These are phyloP conservation scores for Talaromyces nanjingensis DNA, from an alignment of 495 filamentous ascomycete species.

Conservation along the genomic window DNA sequence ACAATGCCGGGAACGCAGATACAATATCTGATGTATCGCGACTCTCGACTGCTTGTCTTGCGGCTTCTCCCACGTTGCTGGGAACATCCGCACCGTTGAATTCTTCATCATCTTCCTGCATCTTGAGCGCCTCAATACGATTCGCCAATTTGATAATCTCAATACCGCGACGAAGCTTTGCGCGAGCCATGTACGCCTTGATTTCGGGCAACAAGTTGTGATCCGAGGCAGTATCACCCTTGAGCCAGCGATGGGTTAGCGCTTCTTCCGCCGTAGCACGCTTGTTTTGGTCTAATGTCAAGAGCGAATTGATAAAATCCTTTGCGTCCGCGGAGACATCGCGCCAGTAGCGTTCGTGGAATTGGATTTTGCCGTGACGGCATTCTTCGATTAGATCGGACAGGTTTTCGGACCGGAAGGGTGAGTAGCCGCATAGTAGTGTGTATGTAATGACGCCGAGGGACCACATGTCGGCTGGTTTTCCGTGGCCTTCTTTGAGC, in stretches of 20 bases:
- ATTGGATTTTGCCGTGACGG: constrained; percentile 78
- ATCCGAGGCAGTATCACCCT: constrained; percentile 80
- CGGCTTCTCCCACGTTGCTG: constrained; percentile 15
- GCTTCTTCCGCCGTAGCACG: constrained; percentile 78
- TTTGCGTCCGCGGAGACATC: constrained; percentile 96
- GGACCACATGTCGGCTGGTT: constrained; percentile 99
- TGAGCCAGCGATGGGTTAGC: constrained; percentile 83
- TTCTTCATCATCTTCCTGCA: constrained; percentile 83
- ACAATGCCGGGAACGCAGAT: constrained; percentile 15
- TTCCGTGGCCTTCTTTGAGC: constrained; percentile 94
- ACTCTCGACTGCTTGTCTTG: constrained; percentile 1
- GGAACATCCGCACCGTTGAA: constrained; percentile 12
- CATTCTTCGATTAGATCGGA: constrained; percentile 95
- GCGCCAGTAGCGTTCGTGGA: constrained; percentile 98
- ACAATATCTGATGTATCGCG: constrained; percentile 3
- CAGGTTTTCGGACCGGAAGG: constrained; percentile 91
- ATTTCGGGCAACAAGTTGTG: constrained; percentile 97
- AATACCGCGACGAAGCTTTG: constrained; percentile 86
- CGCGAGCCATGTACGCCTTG: constrained; percentile 85
- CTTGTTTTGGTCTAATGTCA: constrained; percentile 71
- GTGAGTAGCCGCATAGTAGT: constrained; percentile 97
- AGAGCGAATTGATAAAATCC: constrained; percentile 78
- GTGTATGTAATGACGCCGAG: constrained; percentile 98
- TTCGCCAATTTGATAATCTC: constrained; percentile 95
- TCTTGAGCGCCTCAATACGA: constrained; percentile 93